phyloP scores from a whole-genome alignment of 73 alveolate species.

The Paramecium octaurelia region DNA sequence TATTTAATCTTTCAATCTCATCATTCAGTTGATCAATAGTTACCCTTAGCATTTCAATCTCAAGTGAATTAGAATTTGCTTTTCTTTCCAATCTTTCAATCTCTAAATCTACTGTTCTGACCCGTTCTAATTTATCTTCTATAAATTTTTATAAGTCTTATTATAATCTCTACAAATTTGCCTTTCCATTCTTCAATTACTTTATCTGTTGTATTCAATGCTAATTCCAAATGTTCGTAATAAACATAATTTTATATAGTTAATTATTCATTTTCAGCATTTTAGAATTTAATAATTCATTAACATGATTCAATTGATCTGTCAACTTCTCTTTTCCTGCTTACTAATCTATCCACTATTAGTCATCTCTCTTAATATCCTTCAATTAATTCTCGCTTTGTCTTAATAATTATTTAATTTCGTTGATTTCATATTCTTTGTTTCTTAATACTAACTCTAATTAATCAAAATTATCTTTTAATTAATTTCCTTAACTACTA shows the following conservation, averaged over 20 bases:
- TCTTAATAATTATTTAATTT: neutral
- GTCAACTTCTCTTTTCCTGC: conserved; percentile 1
- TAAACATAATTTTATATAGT: neutral
- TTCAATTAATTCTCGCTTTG: neutral
- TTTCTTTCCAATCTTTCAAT: conserved; percentile 40
- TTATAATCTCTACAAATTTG: neutral
- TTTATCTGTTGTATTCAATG: neutral
- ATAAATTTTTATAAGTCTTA: neutral
- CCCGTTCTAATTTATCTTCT: neutral
- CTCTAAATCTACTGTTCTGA: neutral
- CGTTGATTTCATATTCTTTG: neutral
- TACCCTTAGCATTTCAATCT: neutral
- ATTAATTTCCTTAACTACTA: neutral
- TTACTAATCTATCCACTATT: neutral
- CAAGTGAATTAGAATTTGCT: neutral
- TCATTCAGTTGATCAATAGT: neutral
- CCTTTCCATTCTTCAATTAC: neutral
- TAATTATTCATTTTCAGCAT: neutral
- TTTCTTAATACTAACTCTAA: neutral
- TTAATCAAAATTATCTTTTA: neutral
- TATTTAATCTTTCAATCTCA: conserved; percentile 33
- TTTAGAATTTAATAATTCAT: neutral
- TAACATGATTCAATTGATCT: neutral
- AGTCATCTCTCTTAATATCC: neutral
- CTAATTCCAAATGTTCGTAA: conserved; percentile 8